Conservation (phyloP, 441 rosid species). For the Adansonia gregorii region DNA sequence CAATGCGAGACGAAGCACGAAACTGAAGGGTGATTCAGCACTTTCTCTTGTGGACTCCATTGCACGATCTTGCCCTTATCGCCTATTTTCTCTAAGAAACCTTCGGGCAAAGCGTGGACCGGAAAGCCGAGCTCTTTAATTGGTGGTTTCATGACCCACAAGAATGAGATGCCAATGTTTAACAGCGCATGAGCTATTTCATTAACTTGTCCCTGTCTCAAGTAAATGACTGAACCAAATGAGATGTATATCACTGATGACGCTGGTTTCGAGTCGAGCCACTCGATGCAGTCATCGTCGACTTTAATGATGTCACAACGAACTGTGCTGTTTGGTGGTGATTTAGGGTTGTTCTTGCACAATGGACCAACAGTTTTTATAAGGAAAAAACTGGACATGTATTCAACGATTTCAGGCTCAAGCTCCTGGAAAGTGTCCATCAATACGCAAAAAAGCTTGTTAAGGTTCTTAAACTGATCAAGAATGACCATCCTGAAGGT, state of each 20-base stretch:
- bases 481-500: slow-evolving; percentile 50
- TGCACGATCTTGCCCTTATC: slow-evolving; percentile 58
- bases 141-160: slow-evolving; percentile 74
- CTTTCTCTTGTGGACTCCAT: slow-evolving; percentile 84
- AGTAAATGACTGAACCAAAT: slow-evolving; percentile 58
- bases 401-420: slow-evolving; percentile 55
- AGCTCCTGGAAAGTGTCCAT: slow-evolving; percentile 72
- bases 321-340: slow-evolving; percentile 26
- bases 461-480: slow-evolving; percentile 60
- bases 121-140: slow-evolving; percentile 21
- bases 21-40: slow-evolving; percentile 62
- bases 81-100: slow-evolving; percentile 55
- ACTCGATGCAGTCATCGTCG: slow-evolving; percentile 64
- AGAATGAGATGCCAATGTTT: slow-evolving; percentile 51
- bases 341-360: slow-evolving; percentile 48
- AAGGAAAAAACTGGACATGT: slow-evolving; percentile 52
- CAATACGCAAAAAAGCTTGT: slow-evolving; percentile 62
- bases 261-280: slow-evolving; percentile 63
- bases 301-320: slow-evolving; percentile 51
- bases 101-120: slow-evolving; percentile 55
- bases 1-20: slow-evolving; percentile 82
- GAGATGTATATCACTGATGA: slow-evolving; percentile 77
- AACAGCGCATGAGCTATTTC: slow-evolving; percentile 68
- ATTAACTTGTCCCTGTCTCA: slow-evolving; percentile 66
- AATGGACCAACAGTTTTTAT: slow-evolving; percentile 70